These are phyloP conservation scores for Elongisporangium anandrum DNA, from an alignment of 352 stramenopile species.

Conservation along the genomic window DNA sequence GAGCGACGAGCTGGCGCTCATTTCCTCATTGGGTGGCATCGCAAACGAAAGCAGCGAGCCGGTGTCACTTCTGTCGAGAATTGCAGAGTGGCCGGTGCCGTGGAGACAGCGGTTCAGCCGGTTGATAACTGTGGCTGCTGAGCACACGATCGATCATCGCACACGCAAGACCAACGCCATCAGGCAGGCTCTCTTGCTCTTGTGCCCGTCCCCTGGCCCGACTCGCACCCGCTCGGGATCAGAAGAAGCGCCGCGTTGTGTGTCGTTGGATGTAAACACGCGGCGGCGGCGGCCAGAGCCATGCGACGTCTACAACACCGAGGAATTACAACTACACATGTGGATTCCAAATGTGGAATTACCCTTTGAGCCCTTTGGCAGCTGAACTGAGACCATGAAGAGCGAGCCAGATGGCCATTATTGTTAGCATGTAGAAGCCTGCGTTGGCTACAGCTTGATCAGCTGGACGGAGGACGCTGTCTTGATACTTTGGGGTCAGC, in stretches of 20 bases:
- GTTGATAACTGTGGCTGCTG: too few species aligned
- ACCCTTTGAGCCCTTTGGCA: neutral
- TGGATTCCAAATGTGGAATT: too few species aligned
- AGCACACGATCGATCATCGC: neutral
- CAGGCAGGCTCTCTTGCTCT: neutral
- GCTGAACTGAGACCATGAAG: neutral
- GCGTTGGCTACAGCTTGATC: neutral
- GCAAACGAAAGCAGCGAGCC: neutral
- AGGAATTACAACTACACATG: too few species aligned
- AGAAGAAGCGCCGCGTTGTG: neutral
- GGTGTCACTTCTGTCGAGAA: neutral
- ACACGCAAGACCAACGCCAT: too few species aligned
- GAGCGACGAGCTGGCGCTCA: neutral
- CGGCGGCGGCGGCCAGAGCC: neutral
- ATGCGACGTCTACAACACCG: too few species aligned
- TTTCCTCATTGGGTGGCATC: neutral
- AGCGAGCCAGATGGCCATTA: too few species aligned
- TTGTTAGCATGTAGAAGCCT: neutral
- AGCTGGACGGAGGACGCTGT: too few species aligned
- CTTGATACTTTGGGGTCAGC: too few species aligned
- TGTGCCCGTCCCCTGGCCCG: neutral
- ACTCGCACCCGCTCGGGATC: neutral
- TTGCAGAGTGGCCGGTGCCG: neutral
- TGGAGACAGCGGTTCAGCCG: too few species aligned
- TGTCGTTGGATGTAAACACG: neutral